Conservation (phyloP, 306 rosid genomes). For the Biancaea sappan region DNA sequence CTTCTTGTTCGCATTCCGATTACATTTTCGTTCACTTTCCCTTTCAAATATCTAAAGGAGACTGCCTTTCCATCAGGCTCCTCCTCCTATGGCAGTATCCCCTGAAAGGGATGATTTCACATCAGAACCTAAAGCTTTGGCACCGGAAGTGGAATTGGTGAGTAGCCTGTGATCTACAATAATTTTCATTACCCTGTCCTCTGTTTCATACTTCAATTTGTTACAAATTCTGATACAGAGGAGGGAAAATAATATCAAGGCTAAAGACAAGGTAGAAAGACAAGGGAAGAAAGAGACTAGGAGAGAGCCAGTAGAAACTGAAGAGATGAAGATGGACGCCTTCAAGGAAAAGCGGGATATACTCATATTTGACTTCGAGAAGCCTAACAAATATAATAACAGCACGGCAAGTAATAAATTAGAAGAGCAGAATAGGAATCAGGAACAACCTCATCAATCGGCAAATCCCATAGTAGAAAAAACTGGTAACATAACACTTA, state of each 20-base stretch:
- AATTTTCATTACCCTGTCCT: not conserved
- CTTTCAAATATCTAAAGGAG: slow-evolving; percentile 35
- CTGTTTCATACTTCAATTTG: slow-evolving; percentile 13
- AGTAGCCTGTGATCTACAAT: slow-evolving; percentile 23
- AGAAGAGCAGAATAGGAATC: slow-evolving; percentile 38
- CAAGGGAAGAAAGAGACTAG: slow-evolving; percentile 33
- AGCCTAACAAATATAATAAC: slow-evolving; percentile 34
- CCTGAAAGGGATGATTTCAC: slow-evolving; percentile 44
- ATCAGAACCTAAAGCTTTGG: slow-evolving; percentile 38
- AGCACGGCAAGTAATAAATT: slow-evolving; percentile 23
- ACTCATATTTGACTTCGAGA: slow-evolving; percentile 44
- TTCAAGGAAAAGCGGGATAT: slow-evolving; percentile 41
- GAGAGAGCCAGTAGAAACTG: slow-evolving; percentile 33
- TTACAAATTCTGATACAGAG: slow-evolving; percentile 35
- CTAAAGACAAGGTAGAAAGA: slow-evolving; percentile 45
- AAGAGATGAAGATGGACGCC: slow-evolving; percentile 37
- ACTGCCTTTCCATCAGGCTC: slow-evolving; percentile 49
- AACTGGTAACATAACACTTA: slow-evolving; percentile 46
- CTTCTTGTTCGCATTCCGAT: slow-evolving; percentile 17
- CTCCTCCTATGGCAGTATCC: slow-evolving; percentile 45
- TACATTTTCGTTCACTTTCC: slow-evolving; percentile 34
- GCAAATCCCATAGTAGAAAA: slow-evolving; percentile 41
- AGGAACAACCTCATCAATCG: slow-evolving; percentile 34
- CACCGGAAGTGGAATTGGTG: slow-evolving; percentile 43
- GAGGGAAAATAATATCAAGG: slow-evolving; percentile 35